Evolutionary conservation across 2,329 filamentous ascomycete genomes (phyloP).

Genomic region (Diaporthe ilicicola): DNA sequence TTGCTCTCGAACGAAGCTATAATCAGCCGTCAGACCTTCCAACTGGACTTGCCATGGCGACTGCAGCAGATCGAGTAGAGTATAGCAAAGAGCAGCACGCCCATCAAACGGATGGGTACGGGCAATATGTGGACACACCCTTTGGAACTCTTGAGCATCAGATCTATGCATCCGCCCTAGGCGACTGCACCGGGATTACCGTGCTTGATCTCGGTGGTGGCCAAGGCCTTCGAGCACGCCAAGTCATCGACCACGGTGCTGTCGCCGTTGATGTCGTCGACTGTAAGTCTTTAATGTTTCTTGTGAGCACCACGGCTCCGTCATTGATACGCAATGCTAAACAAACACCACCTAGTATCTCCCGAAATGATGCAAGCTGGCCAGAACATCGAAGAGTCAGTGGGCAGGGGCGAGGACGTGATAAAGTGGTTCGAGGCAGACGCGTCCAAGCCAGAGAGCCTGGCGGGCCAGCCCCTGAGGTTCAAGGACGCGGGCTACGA

Average conservation of each 20-base stretch:
- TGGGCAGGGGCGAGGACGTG: conserved; percentile 20
- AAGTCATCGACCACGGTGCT: conserved; percentile 40
- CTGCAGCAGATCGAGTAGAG: not conserved
- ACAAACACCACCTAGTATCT: conserved; percentile 31
- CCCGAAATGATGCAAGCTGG: conserved; percentile 40
- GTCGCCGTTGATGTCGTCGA: conserved; percentile 41
- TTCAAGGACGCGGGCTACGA: conserved; percentile 35
- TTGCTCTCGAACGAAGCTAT: too few relatives aligned
- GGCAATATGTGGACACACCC: not conserved
- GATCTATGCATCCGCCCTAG: conserved; percentile 35
- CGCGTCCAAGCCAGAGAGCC: conserved; percentile 30
- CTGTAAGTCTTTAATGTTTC: conserved; percentile 12
- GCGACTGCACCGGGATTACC: conserved; percentile 37
- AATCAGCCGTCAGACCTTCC: not conserved
- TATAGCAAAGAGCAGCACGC: conserved; percentile 31
- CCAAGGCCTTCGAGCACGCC: conserved; percentile 40
- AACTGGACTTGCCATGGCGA: not conserved
- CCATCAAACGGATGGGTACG: conserved; percentile 15
- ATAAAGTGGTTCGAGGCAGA: conserved; percentile 35
- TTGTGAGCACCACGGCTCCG: too few relatives aligned
- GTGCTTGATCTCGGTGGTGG: conserved; percentile 46
- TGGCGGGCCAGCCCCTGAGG: conserved; percentile 30
- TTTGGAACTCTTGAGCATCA: conserved; percentile 18
- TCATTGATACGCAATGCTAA: not conserved
- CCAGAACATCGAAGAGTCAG: conserved; percentile 26